These are phyloP conservation scores for Hydnum rufescens DNA, from an alignment of 768 basidiomycete species.

Conservation along the genomic window DNA sequence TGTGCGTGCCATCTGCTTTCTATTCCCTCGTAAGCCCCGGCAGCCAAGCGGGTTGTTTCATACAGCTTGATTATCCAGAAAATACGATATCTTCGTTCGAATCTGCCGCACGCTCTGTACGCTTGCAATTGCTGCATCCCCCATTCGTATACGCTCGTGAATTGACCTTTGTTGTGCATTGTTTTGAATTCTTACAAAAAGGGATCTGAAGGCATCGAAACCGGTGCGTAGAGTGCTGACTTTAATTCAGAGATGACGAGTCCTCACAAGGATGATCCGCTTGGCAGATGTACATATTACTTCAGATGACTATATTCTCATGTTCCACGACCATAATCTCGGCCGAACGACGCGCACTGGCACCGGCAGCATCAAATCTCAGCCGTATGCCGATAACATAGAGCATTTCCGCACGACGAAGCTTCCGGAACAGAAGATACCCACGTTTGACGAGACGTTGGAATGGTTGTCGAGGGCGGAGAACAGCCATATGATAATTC, in stretches of 20 bases:
- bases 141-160: no score
- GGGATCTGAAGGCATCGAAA: conserved; percentile 94
- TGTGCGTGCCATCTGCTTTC: conserved; percentile 17
- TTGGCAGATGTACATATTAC: conserved; percentile 98
- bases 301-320: conserved; percentile 64
- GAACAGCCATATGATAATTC: conserved; percentile 18
- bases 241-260: no score
- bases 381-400: conserved; percentile 47
- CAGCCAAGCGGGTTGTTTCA: conserved; percentile 16
- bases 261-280: neutral
- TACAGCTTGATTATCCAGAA: conserved; percentile 72
- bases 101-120: conserved; percentile 30
- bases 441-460: conserved; percentile 75
- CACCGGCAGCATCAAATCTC: conserved; percentile 44
- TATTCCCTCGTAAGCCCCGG: neutral
- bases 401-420: conserved; percentile 63
- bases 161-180: no score
- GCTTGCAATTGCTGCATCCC: neutral
- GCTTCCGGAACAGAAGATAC: conserved; percentile 68
- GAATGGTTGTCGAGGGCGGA: conserved; percentile 45
- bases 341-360: conserved; percentile 67
- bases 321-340: conserved; percentile 88
- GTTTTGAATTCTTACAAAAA: conserved; percentile 31
- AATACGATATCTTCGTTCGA: conserved; percentile 93
- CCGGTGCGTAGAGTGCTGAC: no score